Percentiles rank a stretch among this genome's conserved stretches.
phyloP scores from a whole-genome alignment of 2,329 filamentous ascomycete species.

The Eutypa lata region DNA sequence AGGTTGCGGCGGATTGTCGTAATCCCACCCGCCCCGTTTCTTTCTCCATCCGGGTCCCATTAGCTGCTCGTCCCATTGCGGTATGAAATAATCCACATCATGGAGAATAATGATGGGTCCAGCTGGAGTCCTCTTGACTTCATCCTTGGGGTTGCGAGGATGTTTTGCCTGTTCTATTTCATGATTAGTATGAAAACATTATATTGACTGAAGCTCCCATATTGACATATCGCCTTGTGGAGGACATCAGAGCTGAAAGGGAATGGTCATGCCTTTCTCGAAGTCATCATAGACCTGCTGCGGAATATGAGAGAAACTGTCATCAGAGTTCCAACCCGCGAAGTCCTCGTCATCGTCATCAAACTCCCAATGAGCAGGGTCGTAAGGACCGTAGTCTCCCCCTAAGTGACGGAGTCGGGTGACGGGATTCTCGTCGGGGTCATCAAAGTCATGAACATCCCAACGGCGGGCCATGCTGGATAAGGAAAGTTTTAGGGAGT shows the following conservation, averaged over 20 bases:
- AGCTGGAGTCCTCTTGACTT: conserved; percentile 4
- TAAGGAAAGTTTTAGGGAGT: too few species aligned
- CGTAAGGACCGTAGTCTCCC: conserved; percentile 6
- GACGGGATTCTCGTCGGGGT: conserved; percentile 6
- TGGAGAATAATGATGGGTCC: conserved; percentile 6
- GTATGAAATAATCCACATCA: conserved; percentile 7
- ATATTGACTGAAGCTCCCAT: background rate
- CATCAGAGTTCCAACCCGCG: conserved; percentile 1
- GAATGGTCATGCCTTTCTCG: background rate
- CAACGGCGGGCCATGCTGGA: background rate
- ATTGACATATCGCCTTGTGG: background rate
- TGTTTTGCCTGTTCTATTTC: conserved; percentile 1
- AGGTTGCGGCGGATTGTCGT: conserved; percentile 8
- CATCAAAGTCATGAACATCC: conserved; percentile 7
- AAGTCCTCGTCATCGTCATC: background rate
- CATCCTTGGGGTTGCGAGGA: conserved; percentile 5
- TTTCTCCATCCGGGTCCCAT: conserved; percentile 6
- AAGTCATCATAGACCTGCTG: conserved; percentile 1
- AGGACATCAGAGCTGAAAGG: background rate
- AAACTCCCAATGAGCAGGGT: conserved; percentile 1
- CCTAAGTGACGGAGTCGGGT: conserved; percentile 8
- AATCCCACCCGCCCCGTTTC: conserved; percentile 9
- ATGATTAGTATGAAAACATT: background rate
- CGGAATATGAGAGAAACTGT: background rate
- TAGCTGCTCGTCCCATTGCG: conserved; percentile 10